Evolutionary conservation across 164 flowering plant species (phyloP).

Genomic region (Nelumbo lutea): DNA sequence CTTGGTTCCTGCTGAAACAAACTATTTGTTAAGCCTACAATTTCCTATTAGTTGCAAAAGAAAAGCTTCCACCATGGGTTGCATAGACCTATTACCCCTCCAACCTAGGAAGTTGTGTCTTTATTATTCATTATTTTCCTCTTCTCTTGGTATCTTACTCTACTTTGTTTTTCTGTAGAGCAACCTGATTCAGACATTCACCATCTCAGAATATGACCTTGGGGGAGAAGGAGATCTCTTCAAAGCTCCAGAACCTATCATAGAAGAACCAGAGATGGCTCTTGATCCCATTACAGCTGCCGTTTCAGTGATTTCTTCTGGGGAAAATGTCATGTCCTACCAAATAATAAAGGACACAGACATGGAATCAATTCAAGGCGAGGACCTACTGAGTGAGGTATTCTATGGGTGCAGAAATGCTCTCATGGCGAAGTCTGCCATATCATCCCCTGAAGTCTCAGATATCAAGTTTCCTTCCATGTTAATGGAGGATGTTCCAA

Average conservation of each 20-base stretch:
- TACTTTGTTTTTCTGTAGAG: constrained; percentile 23
- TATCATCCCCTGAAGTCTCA: constrained; percentile 16
- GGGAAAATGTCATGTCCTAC: constrained; percentile 53
- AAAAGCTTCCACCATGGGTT: too few species aligned
- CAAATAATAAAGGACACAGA: constrained; percentile 50
- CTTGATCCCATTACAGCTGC: constrained; percentile 66
- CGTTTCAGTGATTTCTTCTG: constrained; percentile 76
- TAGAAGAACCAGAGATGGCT: constrained; percentile 54
- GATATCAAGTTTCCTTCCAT: constrained; percentile 27
- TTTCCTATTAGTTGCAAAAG: too few species aligned
- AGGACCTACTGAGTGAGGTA: constrained; percentile 56
- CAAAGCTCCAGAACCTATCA: constrained; percentile 77
- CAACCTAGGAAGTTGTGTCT: too few species aligned
- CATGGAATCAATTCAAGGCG: constrained; percentile 47
- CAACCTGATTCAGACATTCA: constrained; percentile 38
- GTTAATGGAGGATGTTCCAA: constrained; percentile 16
- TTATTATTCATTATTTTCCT: not conserved
- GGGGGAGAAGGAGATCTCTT: constrained; percentile 92
- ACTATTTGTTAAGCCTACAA: too few species aligned
- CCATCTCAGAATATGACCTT: constrained; percentile 65
- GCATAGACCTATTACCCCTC: too few species aligned
- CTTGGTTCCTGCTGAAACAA: too few species aligned
- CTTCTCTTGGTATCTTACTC: constrained; percentile 2
- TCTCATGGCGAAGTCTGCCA: not conserved
- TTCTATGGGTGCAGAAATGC: constrained; percentile 39